Conservation (phyloP, 306 rosid species). For the Aeschynomene evenia region DNA sequence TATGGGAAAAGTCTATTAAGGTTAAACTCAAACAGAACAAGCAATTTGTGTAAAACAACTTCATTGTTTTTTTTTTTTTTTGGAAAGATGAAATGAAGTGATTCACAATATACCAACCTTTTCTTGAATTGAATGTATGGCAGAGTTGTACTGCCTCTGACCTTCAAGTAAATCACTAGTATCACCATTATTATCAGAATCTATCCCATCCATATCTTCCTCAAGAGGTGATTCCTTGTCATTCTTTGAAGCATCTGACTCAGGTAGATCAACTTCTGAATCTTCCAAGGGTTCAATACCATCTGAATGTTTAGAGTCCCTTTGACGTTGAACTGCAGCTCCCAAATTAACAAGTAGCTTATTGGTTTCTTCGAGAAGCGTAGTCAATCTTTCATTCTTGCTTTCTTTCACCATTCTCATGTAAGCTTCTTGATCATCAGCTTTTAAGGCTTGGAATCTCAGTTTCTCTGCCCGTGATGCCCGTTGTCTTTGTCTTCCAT, state of each 20-base stretch:
- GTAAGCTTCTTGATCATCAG: conserved; percentile 99
- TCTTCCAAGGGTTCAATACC: conserved; percentile 78
- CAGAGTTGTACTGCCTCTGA: conserved; percentile 96
- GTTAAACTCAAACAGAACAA: background rate
- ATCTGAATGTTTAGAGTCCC: conserved; percentile 71
- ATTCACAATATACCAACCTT: conserved; percentile 48
- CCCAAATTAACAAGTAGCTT: conserved; percentile 94
- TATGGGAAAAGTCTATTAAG: background rate
- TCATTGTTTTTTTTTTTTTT: background rate
- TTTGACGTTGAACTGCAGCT: conserved; percentile 99
- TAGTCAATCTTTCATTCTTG: conserved; percentile 90
- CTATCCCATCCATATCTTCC: conserved; percentile 69
- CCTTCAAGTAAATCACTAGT: conserved; percentile 94
- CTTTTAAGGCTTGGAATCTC: conserved; percentile 96
- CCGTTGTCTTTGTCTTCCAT: conserved; percentile 96
- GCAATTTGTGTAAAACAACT: conserved; percentile 10
- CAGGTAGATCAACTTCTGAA: conserved; percentile 75
- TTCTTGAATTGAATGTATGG: conserved; percentile 96
- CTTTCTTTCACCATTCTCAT: conserved; percentile 99
- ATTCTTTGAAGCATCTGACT: conserved; percentile 68
- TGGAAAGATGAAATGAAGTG: conserved; percentile 20
- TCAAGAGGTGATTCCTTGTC: conserved; percentile 64
- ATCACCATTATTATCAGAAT: conserved; percentile 76
- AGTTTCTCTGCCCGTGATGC: conserved; percentile 95
- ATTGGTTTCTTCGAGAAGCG: conserved; percentile 96